Percentiles rank a stretch among this genome's conserved stretches.
phyloP scores from a whole-genome alignment of 2,329 filamentous ascomycete species.

The Diaporthe aspalathi region DNA sequence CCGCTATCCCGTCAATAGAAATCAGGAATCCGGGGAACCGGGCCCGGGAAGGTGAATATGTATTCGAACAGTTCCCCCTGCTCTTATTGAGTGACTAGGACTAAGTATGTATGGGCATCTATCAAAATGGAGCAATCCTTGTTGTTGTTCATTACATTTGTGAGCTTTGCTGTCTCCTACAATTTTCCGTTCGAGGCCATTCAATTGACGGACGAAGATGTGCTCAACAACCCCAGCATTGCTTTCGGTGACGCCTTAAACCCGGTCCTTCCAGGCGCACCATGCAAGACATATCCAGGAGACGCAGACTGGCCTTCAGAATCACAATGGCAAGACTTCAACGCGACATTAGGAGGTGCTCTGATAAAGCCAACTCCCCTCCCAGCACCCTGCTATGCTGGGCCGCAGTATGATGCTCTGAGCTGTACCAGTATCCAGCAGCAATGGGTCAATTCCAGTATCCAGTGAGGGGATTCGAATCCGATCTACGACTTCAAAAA shows the following conservation, averaged over 20 bases:
- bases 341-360: conserved; percentile 46
- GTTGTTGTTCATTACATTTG: background rate
- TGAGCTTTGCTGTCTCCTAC: background rate
- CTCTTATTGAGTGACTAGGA: background rate
- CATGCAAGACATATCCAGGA: conserved; percentile 48
- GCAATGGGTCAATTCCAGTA: conserved; percentile 46
- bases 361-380: conserved; percentile 50
- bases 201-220: conserved; percentile 8
- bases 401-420: conserved; percentile 43
- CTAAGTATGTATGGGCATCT: fast-evolving
- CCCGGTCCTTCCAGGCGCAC: background rate
- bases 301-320: conserved; percentile 47
- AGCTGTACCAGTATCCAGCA: conserved; percentile 47
- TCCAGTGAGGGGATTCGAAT: conserved; percentile 40
- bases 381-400: conserved; percentile 48
- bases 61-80: background rate
- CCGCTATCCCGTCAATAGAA: background rate
- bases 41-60: background rate
- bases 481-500: background rate
- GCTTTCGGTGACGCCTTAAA: conserved; percentile 14
- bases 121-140: background rate
- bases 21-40: background rate
- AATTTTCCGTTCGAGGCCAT: conserved; percentile 22
- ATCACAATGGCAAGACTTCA: conserved; percentile 47
- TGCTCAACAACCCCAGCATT: conserved; percentile 18